Base-by-base conservation (phyloP, 768 basidiomycete genomes). In the Gloeopeniophorella convolvens region DNA sequence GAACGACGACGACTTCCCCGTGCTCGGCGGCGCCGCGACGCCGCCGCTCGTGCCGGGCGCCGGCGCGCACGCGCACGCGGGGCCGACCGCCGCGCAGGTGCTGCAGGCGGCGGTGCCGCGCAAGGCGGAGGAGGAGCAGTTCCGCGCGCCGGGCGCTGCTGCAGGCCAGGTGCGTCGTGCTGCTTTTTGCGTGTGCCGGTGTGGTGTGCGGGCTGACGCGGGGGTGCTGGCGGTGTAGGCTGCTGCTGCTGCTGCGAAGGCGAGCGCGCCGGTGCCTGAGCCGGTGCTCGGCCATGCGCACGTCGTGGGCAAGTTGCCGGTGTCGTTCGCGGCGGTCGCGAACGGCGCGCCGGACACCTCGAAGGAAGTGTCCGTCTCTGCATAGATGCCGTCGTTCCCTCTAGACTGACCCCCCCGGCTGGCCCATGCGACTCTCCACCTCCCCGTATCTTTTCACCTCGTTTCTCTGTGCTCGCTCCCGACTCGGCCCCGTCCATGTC, bases 1-100 rank as follows among this genome's bases (percentile, higher is more conserved):
- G 2, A 85, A 82, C 54, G 87, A 90, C 11, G 92, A 93, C 58
- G 94, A 96, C 51, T 97, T 97, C 67, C 93, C 93, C 35, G 85
- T 89, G n/a, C 77, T 97, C 2, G 79, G 78, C 28, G 86, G 86
- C 24, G 74, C 79, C 12, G 71, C 74, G 12, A 83, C 84, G 2
- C 82, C 87, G 9, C 82, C 86, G 10, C 74, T 75, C 55, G 74
- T 71, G n/a, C n/a, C n/a, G n/a, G n/a, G n/a, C n/a, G n/a, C n/a
- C 56, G 73, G 75, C 48, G 76, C 76, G 5, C 62, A 66, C 36
- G 47, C 66, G 24, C 62, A 61, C 45, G 62, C 61, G 16, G 83
- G 82, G 11, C 89, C 86, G 47, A 96, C 93, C 3, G 94, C 93
- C 24, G 93, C 93, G 21, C 91, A 97, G 65, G 78, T 96, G 24